A percentile compares a stretch with the other conserved stretches of the same genome.
Conservation (phyloP, 108 stramenopile species). For the Cyclotella cryptica region DNA sequence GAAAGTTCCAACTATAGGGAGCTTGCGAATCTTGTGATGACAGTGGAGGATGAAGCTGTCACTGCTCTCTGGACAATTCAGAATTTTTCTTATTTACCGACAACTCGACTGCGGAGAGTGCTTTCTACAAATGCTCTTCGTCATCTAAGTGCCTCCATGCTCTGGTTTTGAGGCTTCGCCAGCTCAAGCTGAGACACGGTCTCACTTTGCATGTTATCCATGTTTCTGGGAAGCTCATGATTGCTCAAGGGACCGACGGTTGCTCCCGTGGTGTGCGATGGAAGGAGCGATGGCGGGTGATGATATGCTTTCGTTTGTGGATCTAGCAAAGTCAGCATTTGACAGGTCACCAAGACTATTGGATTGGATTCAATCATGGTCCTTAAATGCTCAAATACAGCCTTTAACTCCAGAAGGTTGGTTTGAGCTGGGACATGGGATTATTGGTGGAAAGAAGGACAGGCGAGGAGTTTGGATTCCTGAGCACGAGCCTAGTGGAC, state of each 20-base stretch:
- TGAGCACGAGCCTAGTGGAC: background rate
- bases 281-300: conserved; percentile 34
- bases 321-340: conserved; percentile 9
- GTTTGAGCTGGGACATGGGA: conserved; percentile 37
- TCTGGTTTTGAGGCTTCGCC: conserved; percentile 9
- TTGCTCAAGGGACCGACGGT: conserved; percentile 44
- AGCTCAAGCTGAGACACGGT: conserved; percentile 14
- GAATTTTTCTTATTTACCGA: conserved; percentile 43
- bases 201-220: conserved; percentile 26
- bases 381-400: background rate
- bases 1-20: conserved; percentile 40
- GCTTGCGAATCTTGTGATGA: conserved; percentile 45
- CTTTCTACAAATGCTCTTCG: conserved; percentile 33
- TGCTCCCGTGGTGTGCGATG: conserved; percentile 17
- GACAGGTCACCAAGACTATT: conserved; percentile 8
- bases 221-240: conserved; percentile 34
- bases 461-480: conserved; percentile 36
- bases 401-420: conserved; percentile 34
- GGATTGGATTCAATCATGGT: conserved; percentile 27
- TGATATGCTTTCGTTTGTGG: conserved; percentile 35
- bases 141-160: conserved; percentile 1
- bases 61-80: background rate
- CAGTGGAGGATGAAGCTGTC: conserved; percentile 31
- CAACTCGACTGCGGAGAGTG: conserved; percentile 27
- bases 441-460: conserved; percentile 17